phyloP scores from a whole-genome alignment of 2,329 filamentous ascomycete species.

The Botrytis fragariae region DNA sequence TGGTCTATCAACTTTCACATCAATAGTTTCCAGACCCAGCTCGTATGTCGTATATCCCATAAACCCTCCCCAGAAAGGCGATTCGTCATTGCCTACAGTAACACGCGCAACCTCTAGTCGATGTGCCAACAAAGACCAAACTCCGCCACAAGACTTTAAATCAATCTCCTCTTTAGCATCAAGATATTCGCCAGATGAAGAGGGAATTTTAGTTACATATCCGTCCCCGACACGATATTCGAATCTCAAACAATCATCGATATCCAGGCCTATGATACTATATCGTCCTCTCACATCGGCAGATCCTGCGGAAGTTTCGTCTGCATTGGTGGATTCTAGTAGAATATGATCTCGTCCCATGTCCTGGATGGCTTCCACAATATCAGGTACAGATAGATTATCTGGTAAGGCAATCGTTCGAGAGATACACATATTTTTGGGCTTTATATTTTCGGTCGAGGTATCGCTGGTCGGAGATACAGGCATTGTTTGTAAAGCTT shows the following conservation, averaged over 20 bases:
- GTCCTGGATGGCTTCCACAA: conserved; percentile 47
- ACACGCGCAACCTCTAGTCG: conserved; percentile 44
- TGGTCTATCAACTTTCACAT: conserved; percentile 36
- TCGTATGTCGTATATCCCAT: conserved; percentile 70
- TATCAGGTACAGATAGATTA: conserved; percentile 50
- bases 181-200: conserved; percentile 5
- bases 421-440: conserved; percentile 41
- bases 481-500: conserved; percentile 19
- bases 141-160: conserved; percentile 31
- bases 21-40: conserved; percentile 55
- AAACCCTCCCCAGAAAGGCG: conserved; percentile 69
- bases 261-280: conserved; percentile 70
- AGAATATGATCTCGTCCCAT: conserved; percentile 49
- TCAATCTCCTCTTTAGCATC: conserved; percentile 8
- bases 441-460: conserved; percentile 15
- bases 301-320: conserved; percentile 44
- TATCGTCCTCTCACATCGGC: conserved; percentile 58
- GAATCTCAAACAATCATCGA: conserved; percentile 55
- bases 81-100: conserved; percentile 36
- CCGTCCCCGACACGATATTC: conserved; percentile 55
- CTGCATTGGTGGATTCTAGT: conserved; percentile 58
- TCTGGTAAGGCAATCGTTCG: conserved; percentile 46
- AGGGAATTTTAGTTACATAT: conserved; percentile 23
- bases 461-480: conserved; percentile 7
- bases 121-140: conserved; percentile 38